Base-by-base conservation (phyloP, 176 grass and related monocot species). In the Avena insularis region DNA sequence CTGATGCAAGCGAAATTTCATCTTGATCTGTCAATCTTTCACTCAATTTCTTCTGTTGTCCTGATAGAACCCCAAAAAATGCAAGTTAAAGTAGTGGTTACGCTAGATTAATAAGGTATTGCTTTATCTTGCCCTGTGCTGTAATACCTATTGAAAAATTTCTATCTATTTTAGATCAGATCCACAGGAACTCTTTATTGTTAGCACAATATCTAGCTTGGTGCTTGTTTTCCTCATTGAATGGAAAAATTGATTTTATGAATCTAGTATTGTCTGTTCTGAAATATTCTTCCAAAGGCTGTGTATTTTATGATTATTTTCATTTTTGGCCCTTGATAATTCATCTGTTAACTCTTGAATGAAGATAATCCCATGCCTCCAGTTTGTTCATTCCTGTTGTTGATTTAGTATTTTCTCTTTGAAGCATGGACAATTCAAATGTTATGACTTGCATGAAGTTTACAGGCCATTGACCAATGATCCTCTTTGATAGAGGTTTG, bases 131-230 rank as follows among this genome's bases (percentile, higher is more conserved):
- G 55, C 31, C 14, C 29, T 15, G 3, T 46, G 50, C 7, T 51
- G 13, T 77, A 51, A 58, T 25, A 40, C 69, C 11, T 16, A 56
- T 57, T 58, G 63, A 88, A 21, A 15, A 10, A 0, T 77, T 68
- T 55, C 12, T 70, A 47, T 80, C 65, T 33, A 45, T 23, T 84
- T 81, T 77, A 81, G 57, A 85, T 47, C 43, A 82, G 48, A 78
- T 81, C 66, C 19, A n/a, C 58, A 54, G 55, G 8, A 77, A 54
- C 62, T 15, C 13, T 14, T 50, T 68, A 7, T 69, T 75, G 9
- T 43, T 80, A 27, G 8, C 61, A 67, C 9, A 50, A 40, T 84
- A 15, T 38, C 58, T 91, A 50, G 66, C 20, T 65, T 9, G 61
- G 45, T 74, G 25, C 25, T 27, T 0, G 9, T 74, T 12, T 80